Base-by-base conservation (phyloP, 768 basidiomycete genomes). In the Amanita exitialis region DNA sequence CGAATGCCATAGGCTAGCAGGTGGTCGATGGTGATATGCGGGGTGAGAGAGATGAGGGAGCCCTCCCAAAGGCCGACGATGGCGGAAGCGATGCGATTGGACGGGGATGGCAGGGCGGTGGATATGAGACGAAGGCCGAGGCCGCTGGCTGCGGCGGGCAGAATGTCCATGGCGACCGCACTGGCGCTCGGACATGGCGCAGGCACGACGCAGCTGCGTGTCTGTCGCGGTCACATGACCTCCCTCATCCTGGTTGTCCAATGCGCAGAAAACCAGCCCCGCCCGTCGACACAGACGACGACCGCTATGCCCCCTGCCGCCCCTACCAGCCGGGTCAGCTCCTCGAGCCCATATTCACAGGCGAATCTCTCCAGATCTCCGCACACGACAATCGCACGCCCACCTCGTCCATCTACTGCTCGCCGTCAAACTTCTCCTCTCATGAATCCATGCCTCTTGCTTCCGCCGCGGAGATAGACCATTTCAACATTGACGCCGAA, bases 401-500 rank as follows among this genome's bases (percentile, higher is more conserved):
- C 21, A 53, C 49, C 34, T 54, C 60, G n/a, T 62, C 68, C 18
- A 70, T 74, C 49, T 64, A 69, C 44, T 64, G 20, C 59, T 65
- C 10, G 64, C 65, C 63, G 52, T 69, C 69, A 9, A 64, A 69
- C 48, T 52, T 60, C 2, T 64, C 63, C 23, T 64, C 65, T 30
- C 59, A 66, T 39, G 62, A 64, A 47, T 55, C 53, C 2, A 58
- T 65, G 15, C 56, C 64, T 44, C 58, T 69, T 46, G 64, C 71
- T 23, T 65, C 66, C 23, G 64, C 69, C 25, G 56, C 67, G 6
- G 64, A 66, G 16, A 55, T 80, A 12, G 80, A 82, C 57, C 80
- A 82, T 61, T 84, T 83, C 61, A 70, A 71, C 38, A 72, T 80
- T 46, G 83, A 86, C 58, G 67, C 77, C 0, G 84, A 85, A 57